Evolutionary conservation across 257 asterid genomes (phyloP).

Genomic region (Solanum clarkiae): DNA sequence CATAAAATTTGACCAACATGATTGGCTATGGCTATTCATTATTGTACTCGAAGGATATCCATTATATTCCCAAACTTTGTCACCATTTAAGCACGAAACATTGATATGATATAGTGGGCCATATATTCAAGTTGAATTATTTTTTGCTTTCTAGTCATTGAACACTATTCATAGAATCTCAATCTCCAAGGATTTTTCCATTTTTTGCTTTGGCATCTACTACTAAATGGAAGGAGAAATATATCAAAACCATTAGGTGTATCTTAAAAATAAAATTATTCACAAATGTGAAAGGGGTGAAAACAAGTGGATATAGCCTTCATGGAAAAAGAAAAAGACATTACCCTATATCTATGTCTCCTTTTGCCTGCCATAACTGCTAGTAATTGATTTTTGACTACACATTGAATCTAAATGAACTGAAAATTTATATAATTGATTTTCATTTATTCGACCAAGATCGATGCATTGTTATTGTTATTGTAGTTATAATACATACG

Average conservation of each 20-base stretch:
- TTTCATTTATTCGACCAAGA: background rate
- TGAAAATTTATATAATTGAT: background rate
- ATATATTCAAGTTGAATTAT: constrained; percentile 16
- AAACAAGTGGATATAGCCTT: constrained; percentile 11
- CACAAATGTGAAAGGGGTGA: constrained; percentile 4
- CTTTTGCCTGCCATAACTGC: background rate
- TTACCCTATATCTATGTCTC: background rate
- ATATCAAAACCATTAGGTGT: constrained; percentile 5
- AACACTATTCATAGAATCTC: constrained; percentile 35
- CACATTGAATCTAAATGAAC: background rate
- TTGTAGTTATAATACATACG: background rate
- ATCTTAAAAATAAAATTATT: constrained; percentile 4
- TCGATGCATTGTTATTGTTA: background rate
- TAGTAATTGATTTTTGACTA: background rate
- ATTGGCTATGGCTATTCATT: background rate
- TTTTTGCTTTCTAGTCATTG: constrained; percentile 39
- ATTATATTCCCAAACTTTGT: background rate
- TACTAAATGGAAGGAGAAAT: constrained; percentile 1
- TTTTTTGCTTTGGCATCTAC: constrained; percentile 16
- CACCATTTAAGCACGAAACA: background rate
- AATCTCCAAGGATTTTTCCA: constrained; percentile 3
- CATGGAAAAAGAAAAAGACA: background rate
- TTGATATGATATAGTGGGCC: constrained; percentile 8
- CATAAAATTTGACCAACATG: background rate
- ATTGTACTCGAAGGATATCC: constrained; percentile 2